phyloP scores from a whole-genome alignment of 2,329 filamentous ascomycete species.

The Arthrobotrys pseudoclavata region DNA sequence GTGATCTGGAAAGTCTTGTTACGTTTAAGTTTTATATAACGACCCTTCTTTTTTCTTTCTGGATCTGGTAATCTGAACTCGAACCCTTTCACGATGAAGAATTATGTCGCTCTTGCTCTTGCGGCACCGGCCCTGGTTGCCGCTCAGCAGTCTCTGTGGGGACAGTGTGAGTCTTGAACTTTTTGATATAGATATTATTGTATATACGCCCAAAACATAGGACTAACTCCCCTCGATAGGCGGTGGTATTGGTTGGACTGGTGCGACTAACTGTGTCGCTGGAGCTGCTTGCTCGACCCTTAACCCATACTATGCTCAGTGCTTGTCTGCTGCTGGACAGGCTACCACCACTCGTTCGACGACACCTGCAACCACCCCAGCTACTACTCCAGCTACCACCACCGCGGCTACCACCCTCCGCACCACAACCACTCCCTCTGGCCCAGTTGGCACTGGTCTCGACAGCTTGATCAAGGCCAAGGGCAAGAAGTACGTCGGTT shows the following conservation, averaged over 20 bases:
- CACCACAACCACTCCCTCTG: constrained; percentile 45
- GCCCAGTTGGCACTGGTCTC: constrained; percentile 69
- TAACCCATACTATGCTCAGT: constrained; percentile 58
- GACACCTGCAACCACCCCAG: constrained; percentile 15
- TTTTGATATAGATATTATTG: background rate
- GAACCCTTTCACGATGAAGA: constrained; percentile 46
- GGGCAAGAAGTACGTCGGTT: constrained; percentile 77
- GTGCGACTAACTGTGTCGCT: constrained; percentile 32
- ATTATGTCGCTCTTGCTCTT: constrained; percentile 46
- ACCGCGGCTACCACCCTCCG: constrained; percentile 16
- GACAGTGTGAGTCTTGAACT: constrained; percentile 48
- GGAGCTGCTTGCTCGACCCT: constrained; percentile 38
- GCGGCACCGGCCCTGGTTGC: constrained; percentile 53
- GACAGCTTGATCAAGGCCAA: constrained; percentile 73
- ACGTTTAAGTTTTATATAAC: constrained; percentile 28
- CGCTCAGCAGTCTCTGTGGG: constrained; percentile 54
- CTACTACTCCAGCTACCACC: constrained; percentile 28
- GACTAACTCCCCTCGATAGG: constrained; percentile 31
- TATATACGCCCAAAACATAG: background rate
- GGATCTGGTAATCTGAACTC: constrained; percentile 57
- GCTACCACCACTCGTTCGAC: constrained; percentile 33
- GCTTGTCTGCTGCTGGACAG: constrained; percentile 36
- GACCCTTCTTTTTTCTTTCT: constrained; percentile 19
- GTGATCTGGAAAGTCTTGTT: constrained; percentile 44
- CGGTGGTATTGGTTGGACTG: constrained; percentile 56